Evolutionary conservation across 768 basidiomycete species (phyloP).

Genomic region (Crassisporium funariophilum): DNA sequence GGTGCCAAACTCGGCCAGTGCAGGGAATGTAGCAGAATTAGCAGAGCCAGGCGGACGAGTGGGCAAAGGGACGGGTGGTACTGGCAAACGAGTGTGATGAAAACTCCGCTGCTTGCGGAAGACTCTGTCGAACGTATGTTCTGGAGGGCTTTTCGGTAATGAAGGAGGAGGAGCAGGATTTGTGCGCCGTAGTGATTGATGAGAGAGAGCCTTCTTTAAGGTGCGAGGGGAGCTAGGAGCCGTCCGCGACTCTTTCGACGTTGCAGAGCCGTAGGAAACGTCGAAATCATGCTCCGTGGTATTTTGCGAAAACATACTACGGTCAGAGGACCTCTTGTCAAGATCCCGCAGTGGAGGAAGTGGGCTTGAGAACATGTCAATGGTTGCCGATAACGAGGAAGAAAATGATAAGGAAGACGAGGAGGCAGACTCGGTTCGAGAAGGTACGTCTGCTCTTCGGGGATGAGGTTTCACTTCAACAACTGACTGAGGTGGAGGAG

Average conservation of each 20-base stretch:
- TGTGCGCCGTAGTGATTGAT: conserved; percentile 47
- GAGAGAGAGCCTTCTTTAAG: conserved; percentile 58
- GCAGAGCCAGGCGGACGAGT: conserved; percentile 35
- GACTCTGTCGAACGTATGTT: conserved; percentile 33
- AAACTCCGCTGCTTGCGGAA: conserved; percentile 65
- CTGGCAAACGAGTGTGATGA: conserved; percentile 54
- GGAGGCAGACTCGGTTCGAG: conserved; percentile 28
- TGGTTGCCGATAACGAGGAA: conserved; percentile 37
- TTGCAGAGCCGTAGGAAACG: conserved; percentile 14
- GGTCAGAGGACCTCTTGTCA: conserved; percentile 28
- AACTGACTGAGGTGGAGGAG: conserved; percentile 44
- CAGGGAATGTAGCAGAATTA: conserved; percentile 27
- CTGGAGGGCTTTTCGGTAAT: conserved; percentile 28
- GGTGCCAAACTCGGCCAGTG: conserved; percentile 16
- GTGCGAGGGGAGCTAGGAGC: conserved; percentile 31
- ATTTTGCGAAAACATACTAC: conserved; percentile 21
- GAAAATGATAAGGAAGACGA: conserved; percentile 46
- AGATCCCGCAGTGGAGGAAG: conserved; percentile 28
- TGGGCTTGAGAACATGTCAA: conserved; percentile 28
- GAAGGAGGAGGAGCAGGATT: conserved; percentile 33
- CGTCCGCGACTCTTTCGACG: conserved; percentile 18
- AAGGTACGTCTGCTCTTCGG: conserved; percentile 5
- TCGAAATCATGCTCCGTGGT: conserved; percentile 12
- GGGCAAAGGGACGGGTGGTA: conserved; percentile 51
- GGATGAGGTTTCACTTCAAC: conserved; percentile 9